Percentiles rank a stretch among this genome's conserved stretches.
Evolutionary conservation across 495 filamentous ascomycete genomes (phyloP).

Genomic region (Corynascus novoguineensis): DNA sequence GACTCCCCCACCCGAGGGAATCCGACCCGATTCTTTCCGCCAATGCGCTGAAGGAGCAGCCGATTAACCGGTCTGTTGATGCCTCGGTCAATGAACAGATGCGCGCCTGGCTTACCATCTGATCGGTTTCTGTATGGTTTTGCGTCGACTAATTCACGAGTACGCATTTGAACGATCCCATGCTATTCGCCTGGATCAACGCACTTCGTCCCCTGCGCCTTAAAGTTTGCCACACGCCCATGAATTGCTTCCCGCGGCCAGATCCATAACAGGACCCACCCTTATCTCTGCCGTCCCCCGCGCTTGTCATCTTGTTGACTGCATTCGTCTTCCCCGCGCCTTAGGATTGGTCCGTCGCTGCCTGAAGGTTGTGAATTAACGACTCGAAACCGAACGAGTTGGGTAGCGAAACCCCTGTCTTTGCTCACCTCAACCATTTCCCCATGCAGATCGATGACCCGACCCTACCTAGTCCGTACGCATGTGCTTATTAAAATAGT

Average conservation of each 20-base stretch:
- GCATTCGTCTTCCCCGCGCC: background rate
- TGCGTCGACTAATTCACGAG: background rate
- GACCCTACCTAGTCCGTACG: no score
- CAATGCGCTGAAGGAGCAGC: background rate
- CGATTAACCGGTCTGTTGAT: background rate
- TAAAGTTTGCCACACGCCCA: background rate
- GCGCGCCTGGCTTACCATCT: background rate
- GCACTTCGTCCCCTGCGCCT: background rate
- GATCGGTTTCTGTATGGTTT: background rate
- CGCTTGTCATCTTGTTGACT: background rate
- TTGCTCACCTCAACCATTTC: no score
- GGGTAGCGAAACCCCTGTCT: no score
- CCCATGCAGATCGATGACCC: no score
- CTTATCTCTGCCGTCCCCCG: constrained; percentile 3
- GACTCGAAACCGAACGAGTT: no score
- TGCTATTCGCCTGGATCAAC: background rate
- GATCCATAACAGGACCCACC: background rate
- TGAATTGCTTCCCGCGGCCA: background rate
- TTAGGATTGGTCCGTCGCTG: background rate
- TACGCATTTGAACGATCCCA: no score
- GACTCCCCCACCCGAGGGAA: background rate
- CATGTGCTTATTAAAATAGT: no score
- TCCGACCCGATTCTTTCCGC: constrained; percentile 16
- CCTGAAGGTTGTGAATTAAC: no score
- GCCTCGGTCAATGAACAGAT: background rate